Evolutionary conservation across 2,329 filamentous ascomycete species (phyloP), one percentile per base, ranked within the genome.

Genomic region (Aspergillus proliferans): DNA sequence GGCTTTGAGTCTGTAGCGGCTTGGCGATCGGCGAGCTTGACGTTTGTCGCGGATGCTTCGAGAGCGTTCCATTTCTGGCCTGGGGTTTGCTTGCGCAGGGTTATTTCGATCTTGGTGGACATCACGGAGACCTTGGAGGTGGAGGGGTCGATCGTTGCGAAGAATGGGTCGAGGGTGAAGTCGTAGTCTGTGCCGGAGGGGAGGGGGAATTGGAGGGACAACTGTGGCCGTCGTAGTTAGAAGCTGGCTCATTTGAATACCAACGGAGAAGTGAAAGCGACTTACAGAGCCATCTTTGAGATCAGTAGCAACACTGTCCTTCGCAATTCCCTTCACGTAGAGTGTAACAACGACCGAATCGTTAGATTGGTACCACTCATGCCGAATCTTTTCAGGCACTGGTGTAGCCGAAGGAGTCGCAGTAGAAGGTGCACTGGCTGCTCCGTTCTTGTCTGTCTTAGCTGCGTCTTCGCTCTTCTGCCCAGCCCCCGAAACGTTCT

Each of bases 71-170:
- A 93, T 64, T 88, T 91, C 45, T 77, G 69, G 6, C 84, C 85
- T 0, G 79, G 68, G 1, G 67, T 75, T 38, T 76, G 73, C 68
- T 95, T 95, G 52, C 77, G 77, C 14, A 95, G 77, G 9, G 74
- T 78, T 34, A 95, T 73, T 66, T 95, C 90, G 47, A 95, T 77
- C 66, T 95, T 95, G 61, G 83, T 88, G 1, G 85, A 77, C 39
- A 86, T 85, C 47, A 94, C 79, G 1, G 76, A 79, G 57, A 74
- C 81, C 41, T 76, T 84, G 18, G 82, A 88, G 28, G 76, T 69
- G 1, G 75, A 60, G 0, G 81, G 68, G 46, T 87, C 79, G 58
- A 95, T 83, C 8, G 77, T 65, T 12, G 78, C 81, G 65, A 78
- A 89, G 3, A 92, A 79, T 5, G 86, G 83, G 15, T 83, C 77